These are phyloP conservation scores for Dipteronia sinensis DNA, from an alignment of 345 rosid genomes.

Conservation along the genomic window DNA sequence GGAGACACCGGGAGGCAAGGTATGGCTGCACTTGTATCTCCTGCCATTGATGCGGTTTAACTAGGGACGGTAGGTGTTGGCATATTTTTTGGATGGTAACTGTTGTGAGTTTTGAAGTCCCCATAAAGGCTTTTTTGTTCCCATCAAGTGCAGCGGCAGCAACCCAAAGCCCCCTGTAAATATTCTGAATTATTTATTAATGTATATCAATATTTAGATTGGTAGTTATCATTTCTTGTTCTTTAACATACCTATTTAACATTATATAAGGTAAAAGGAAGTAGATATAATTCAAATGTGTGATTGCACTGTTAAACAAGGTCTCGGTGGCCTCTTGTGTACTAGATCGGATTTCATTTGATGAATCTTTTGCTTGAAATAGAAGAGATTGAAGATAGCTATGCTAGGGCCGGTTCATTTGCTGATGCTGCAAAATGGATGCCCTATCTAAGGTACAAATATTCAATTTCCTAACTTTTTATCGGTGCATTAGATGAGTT, in stretches of 20 bases:
- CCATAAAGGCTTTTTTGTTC: constrained; percentile 40
- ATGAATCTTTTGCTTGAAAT: not conserved
- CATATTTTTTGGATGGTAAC: constrained; percentile 21
- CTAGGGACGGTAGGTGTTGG: constrained; percentile 21
- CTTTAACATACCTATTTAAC: not conserved
- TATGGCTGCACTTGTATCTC: constrained; percentile 28
- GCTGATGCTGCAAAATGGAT: not conserved
- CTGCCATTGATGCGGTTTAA: constrained; percentile 24
- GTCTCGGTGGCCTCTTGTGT: not conserved
- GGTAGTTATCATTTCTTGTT: constrained; percentile 8
- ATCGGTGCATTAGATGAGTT: not conserved
- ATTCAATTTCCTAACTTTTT: not conserved
- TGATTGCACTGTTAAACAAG: not conserved
- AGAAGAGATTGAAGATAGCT: not conserved
- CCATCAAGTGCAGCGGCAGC: constrained; percentile 37
- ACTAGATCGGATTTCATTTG: not conserved
- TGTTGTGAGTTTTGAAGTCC: constrained; percentile 25
- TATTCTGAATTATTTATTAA: constrained; percentile 33
- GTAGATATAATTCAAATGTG: not conserved
- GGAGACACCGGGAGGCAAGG: constrained; percentile 1
- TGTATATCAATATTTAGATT: constrained; percentile 32
- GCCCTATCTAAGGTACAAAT: constrained; percentile 13
- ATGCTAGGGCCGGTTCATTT: not conserved
- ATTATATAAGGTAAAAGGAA: not conserved
- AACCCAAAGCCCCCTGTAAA: constrained; percentile 42